Evolutionary conservation across 2,329 filamentous ascomycete genomes (phyloP), one percentile per base, ranked within the genome.

Genomic region (Hymenoscyphus occultus): DNA sequence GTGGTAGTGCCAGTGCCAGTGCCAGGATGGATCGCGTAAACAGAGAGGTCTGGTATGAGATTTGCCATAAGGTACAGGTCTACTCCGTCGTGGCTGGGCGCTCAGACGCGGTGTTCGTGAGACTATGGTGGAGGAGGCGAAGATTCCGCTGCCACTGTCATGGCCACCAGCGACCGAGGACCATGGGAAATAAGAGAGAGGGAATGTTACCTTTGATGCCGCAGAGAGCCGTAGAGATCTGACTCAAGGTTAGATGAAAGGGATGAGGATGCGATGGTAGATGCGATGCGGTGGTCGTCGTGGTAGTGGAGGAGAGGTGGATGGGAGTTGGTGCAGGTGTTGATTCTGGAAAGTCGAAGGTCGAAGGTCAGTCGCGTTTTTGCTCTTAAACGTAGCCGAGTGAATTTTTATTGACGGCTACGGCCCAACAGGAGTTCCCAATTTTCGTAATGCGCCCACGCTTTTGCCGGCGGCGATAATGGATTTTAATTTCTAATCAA

Each of bases 61-160:
- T 48, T 67, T 61, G 64, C 59, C 66, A 67, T 63, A 19, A 56
- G 63, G 62, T 60, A 59, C 28, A 31, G 39, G 35, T 35, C 5
- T 10, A 10, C 35, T 35, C 35, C 35, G 35, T 35, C 35, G 35
- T 35, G 35, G 35, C 35, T 7, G 35, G 35, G 61, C 64, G 58
- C 67, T 62, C 64, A 66, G 62, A 70, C 65, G 69, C 70, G 68
- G 70, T 64, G 60, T 60, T 66, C 51, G 60, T 54, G 48, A 63
- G 58, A 59, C 58, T 32, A 5, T 59, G 32, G 19, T 35, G 14
- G 61, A 64, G 64, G 64, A 42, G 60, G 57, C 56, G 48, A 48
- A 65, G 65, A 66, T 64, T 67, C 62, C 64, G 59, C 65, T 22
- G 61, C 54, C 60, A 28, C 28, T 28, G 3, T 28, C 28, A 28